Base-by-base conservation (phyloP, 169 alveolate genomes). In the Cryptosporidium felis region DNA sequence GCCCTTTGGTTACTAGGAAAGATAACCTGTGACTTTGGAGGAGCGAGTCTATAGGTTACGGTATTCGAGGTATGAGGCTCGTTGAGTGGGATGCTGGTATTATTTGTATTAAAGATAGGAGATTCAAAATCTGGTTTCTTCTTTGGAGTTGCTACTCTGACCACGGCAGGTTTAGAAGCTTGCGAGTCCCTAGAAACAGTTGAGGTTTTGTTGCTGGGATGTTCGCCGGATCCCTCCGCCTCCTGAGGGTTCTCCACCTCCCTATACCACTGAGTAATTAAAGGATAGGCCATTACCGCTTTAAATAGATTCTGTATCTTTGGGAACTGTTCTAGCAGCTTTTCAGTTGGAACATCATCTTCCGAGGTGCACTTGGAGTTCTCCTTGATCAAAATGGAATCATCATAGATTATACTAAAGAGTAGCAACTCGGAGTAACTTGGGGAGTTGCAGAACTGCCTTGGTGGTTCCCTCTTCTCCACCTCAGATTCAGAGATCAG, bases 1-100 rank as follows among this genome's bases (percentile, higher is more conserved):
- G 16, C 45, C 38, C 41, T 74, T 23, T 32, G 67, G 34, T 38
- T 66, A 51, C 56, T 74, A 18, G 82, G 82, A 45, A 74, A 74
- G n/a, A 74, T 56, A 3, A 74, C 82, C 42, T 74, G 82, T 16
- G 82, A 74, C 61, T 53, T 56, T 12, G 82, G 82, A 51, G 82
- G 82, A 34, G 82, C 82, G 16, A 74, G 58, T 21, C 58, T 74
- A 36, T 74, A 74, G n/a, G 82, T 74, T 42, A 74, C 28, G n/a
- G 67, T 56, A 32, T 74, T 74, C 5, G 82, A 21, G 18, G 82
- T 53, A 51, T 53, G 82, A 30, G 82, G 82, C 46, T 65, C 81
- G 36, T 65, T 65, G 3, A 56, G 26, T 5, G 59, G 45, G 12
- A 44, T 23, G 12, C 18, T 16, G 23, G 10, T 46, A 32, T 42